Base-by-base conservation (phyloP, 345 rosid species). In the Sisymbrium irio region DNA sequence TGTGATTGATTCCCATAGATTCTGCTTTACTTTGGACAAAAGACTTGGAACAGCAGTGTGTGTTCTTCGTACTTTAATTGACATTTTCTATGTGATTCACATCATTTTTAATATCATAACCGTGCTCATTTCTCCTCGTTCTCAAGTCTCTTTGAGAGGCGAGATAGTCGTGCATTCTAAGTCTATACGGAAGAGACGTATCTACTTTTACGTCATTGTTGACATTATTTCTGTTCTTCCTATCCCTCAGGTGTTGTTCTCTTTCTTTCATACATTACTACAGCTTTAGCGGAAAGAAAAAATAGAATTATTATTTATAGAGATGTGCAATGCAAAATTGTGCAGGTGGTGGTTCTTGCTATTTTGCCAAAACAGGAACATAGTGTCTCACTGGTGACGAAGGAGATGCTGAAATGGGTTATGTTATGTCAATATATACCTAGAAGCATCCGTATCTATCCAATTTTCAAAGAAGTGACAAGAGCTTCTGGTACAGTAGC, bases 211-310 rank as follows among this genome's bases (percentile, higher is more conserved):
- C 44, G 67, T 78, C n/a, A 67, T 46, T n/a, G 64, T 73, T 27
- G 81, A 78, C 25, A 6, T 54, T 51, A 2, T 39, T 2, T 62
- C 74, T 7, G 33, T 78, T 78, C 65, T 78, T 28, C 81, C 81
- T 4, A 58, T 78, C n/a, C 81, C 75, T 22, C 81, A 78, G 78
- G 78, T 73, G 4, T 37, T 22, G 40, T 27, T 66, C 41, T 0
- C 62, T 62, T 65, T 18, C 9, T 72, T 44, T 60, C 0, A 19
- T n/a, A 3, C 3, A 22, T n/a, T n/a, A n/a, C n/a, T n/a, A n/a
- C n/a, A n/a, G n/a, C n/a, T n/a, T n/a, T n/a, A n/a, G n/a, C n/a
- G n/a, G n/a, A n/a, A n/a, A n/a, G n/a, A n/a, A n/a, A n/a, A n/a
- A n/a, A n/a, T 22, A 22, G 25, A 22, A 49, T 60, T 18, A 14